Conservation (phyloP, 495 filamentous ascomycete genomes). For the Tuber calosporum region DNA sequence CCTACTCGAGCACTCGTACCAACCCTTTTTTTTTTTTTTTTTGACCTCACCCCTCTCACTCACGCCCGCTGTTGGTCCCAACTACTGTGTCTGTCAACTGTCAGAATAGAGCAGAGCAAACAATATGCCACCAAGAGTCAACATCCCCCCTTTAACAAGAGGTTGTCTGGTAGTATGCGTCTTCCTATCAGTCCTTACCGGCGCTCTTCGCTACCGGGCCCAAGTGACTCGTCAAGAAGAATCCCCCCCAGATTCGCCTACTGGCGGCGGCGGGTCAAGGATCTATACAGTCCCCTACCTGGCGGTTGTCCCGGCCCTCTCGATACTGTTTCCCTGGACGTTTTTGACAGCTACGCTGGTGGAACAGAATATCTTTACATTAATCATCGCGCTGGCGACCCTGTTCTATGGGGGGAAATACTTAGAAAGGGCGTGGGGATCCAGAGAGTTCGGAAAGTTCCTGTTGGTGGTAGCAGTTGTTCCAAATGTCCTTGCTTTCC, state of each 20-base stretch:
- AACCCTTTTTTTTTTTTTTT: no score
- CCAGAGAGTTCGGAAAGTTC: constrained; percentile 87
- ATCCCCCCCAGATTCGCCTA: constrained; percentile 22
- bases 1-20: no score
- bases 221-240: constrained; percentile 45
- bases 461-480: constrained; percentile 67
- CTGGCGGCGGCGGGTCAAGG: constrained; percentile 42
- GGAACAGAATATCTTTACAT: constrained; percentile 86
- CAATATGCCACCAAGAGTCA: constrained; percentile 58
- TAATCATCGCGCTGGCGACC: constrained; percentile 69
- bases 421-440: constrained; percentile 91
- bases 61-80: background rate
- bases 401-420: constrained; percentile 92
- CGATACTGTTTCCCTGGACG: constrained; percentile 86
- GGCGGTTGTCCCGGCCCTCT: constrained; percentile 71
- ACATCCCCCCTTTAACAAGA: constrained; percentile 84
- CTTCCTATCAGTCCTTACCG: constrained; percentile 72
- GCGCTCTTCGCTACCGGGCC: constrained; percentile 63
- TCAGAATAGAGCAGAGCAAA: constrained; percentile 20
- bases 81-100: constrained; percentile 39
- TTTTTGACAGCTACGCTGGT: constrained; percentile 79
- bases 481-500: constrained; percentile 69
- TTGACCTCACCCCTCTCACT: background rate
- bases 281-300: constrained; percentile 68
- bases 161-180: constrained; percentile 66